Conservation (phyloP, 2,329 filamentous ascomycete species). For the Stachybotrys echinatus region DNA sequence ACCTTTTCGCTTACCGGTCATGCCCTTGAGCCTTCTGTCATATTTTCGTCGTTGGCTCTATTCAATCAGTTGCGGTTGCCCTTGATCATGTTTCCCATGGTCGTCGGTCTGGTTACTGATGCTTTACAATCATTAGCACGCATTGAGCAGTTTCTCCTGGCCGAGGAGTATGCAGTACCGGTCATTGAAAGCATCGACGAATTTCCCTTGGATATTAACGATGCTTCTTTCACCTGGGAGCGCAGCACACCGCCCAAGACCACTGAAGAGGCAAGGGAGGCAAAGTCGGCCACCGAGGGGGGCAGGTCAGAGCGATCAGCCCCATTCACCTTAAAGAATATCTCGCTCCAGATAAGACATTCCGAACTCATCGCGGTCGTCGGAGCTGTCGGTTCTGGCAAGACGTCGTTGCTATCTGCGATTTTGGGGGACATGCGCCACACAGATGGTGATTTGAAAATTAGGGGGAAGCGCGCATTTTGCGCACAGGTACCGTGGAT, state of each 20-base stretch:
- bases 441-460: background rate
- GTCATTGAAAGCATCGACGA: background rate
- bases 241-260: background rate
- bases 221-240: background rate
- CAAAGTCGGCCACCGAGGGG: background rate
- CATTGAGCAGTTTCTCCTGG: background rate
- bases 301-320: constrained; percentile 42
- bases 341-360: constrained; percentile 58
- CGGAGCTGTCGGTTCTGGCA: constrained; percentile 66
- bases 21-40: background rate
- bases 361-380: constrained; percentile 62
- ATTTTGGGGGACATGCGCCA: constrained; percentile 58
- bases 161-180: background rate
- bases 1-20: background rate
- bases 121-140: background rate
- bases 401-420: constrained; percentile 62
- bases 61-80: constrained; percentile 50
- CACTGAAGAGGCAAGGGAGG: background rate
- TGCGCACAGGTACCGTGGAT: constrained; percentile 43
- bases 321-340: constrained; percentile 57
- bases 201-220: background rate
- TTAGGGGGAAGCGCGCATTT: constrained; percentile 21
- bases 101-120: background rate
- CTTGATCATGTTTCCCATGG: constrained; percentile 33
- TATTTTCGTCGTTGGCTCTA: background rate